These are phyloP conservation scores for Chaetomiaceae sp. DNA, from an alignment of 2,329 filamentous ascomycete genomes.

Conservation along the genomic window DNA sequence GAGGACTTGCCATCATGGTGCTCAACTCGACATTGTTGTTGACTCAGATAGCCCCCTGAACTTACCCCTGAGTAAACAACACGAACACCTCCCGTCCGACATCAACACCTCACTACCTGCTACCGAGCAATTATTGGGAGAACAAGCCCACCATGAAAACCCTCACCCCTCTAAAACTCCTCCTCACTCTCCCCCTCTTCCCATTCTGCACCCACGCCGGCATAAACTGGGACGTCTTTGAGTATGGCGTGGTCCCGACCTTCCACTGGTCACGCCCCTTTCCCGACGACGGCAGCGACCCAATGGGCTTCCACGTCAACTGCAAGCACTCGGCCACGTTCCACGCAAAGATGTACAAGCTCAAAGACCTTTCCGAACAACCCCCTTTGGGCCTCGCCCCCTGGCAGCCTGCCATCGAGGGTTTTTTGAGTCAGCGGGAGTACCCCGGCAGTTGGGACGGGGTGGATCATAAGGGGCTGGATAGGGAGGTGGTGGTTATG, in stretches of 20 bases:
- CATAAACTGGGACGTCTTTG: conserved; percentile 31
- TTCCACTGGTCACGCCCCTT: conserved; percentile 33
- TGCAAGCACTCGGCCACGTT: conserved; percentile 29
- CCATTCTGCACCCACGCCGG: conserved; percentile 4
- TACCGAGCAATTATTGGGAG: too few relatives aligned
- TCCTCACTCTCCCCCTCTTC: not conserved
- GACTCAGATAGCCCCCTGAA: not conserved
- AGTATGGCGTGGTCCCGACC: conserved; percentile 27
- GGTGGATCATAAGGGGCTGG: conserved; percentile 36
- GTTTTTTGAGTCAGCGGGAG: conserved; percentile 25
- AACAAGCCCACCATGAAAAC: too few relatives aligned
- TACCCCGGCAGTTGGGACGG: conserved; percentile 41
- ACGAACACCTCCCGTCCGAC: not conserved
- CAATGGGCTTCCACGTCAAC: conserved; percentile 29
- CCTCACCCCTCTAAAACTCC: not conserved
- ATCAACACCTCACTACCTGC: not conserved
- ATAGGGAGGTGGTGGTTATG: conserved; percentile 38
- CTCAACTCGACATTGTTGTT: not conserved
- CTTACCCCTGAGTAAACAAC: not conserved
- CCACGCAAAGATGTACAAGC: conserved; percentile 30
- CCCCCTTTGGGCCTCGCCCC: conserved; percentile 26
- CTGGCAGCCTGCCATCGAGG: conserved; percentile 28
- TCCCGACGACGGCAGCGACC: conserved; percentile 29
- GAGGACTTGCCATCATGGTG: not conserved
- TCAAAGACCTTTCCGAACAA: conserved; percentile 25